These are phyloP conservation scores for Bacterosira constricta DNA, from an alignment of 108 stramenopile genomes.

Conservation along the genomic window DNA sequence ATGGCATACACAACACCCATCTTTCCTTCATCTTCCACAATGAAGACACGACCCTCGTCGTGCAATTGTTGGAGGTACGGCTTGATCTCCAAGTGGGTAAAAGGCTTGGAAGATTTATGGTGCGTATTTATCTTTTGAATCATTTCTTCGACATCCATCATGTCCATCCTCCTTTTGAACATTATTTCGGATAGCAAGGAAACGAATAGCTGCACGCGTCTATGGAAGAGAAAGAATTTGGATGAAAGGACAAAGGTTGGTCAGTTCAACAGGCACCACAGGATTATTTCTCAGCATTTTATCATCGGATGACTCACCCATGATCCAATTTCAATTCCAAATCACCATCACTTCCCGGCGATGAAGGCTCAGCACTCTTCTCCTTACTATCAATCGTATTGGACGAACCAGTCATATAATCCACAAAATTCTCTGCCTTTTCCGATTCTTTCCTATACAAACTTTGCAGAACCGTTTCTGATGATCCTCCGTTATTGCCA, in stretches of 20 bases:
- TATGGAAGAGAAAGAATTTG: background rate
- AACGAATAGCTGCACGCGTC: constrained; percentile 6
- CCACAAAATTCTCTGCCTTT: constrained; percentile 15
- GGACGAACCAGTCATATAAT: constrained; percentile 7
- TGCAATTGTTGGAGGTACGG: constrained; percentile 11
- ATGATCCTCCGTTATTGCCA: too few relatives aligned
- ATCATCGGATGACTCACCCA: constrained; percentile 15
- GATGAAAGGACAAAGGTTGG: background rate
- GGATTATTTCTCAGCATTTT: too few relatives aligned
- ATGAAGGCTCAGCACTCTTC: background rate
- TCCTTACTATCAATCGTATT: background rate
- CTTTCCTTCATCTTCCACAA: constrained; percentile 16
- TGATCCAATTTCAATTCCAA: constrained; percentile 16
- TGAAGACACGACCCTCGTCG: constrained; percentile 3
- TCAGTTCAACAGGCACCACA: too few relatives aligned
- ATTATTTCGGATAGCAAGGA: constrained; percentile 19
- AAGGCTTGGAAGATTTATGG: background rate
- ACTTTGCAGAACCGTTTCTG: background rate
- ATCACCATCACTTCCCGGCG: constrained; percentile 7
- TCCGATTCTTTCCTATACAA: constrained; percentile 20
- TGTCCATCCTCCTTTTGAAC: constrained; percentile 10
- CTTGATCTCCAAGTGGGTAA: constrained; percentile 11
- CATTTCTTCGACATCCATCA: constrained; percentile 21
- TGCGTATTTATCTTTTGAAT: background rate
- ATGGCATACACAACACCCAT: constrained; percentile 11